Evolutionary conservation across 371 early-diverging fungal genomes (phyloP).

Genomic region (Cokeromyces recurvatus): DNA sequence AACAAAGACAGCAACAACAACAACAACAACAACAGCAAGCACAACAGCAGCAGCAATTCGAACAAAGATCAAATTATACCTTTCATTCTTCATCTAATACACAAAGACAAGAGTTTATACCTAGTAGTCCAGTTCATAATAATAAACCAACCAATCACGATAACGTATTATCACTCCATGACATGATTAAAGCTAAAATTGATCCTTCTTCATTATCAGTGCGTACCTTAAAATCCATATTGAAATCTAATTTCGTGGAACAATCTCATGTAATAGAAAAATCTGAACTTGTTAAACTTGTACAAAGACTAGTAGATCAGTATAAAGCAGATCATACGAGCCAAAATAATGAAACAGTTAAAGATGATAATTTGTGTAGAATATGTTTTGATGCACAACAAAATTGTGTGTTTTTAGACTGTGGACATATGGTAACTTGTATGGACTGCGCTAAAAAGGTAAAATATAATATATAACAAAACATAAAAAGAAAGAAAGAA

Average conservation of each 20-base stretch:
- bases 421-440: conserved; percentile 61
- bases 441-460: conserved; percentile 58
- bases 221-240: conserved; percentile 45
- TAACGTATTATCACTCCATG: conserved; percentile 22
- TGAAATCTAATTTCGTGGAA: conserved; percentile 48
- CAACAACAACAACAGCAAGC: neutral
- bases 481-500: neutral
- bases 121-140: neutral
- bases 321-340: conserved; percentile 15
- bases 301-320: conserved; percentile 41
- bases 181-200: conserved; percentile 29
- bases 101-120: neutral
- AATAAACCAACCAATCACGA: neutral
- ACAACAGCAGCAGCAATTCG: neutral
- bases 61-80: neutral
- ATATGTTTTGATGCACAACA: conserved; percentile 59
- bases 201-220: conserved; percentile 46
- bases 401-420: conserved; percentile 56
- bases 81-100: neutral
- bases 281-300: conserved; percentile 44
- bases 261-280: conserved; percentile 47
- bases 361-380: conserved; percentile 47
- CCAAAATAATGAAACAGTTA: neutral
- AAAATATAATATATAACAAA: conserved; percentile 5
- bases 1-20: neutral